These are phyloP conservation scores for Colletotrichum trifolii DNA, from an alignment of 2,329 filamentous ascomycete species.

Conservation along the genomic window DNA sequence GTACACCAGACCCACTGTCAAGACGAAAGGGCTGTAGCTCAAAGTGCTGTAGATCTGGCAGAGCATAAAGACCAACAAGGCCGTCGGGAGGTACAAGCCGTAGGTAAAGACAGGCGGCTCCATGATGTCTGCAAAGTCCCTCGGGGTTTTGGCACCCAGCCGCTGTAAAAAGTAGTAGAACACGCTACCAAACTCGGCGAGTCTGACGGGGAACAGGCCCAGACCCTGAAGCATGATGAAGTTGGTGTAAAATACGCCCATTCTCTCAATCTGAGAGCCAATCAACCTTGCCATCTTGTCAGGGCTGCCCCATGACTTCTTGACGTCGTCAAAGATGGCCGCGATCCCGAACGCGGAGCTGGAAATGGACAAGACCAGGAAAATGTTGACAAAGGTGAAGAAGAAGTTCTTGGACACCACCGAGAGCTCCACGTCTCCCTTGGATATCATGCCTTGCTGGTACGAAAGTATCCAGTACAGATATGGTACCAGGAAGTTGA, in stretches of 20 bases:
- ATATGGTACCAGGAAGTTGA: slow-evolving; percentile 92
- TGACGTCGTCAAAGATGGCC: slow-evolving; percentile 77
- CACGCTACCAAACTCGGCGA: slow-evolving; percentile 90
- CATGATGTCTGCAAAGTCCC: slow-evolving; percentile 86
- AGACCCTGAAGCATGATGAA: slow-evolving; percentile 94
- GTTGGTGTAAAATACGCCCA: slow-evolving; percentile 90
- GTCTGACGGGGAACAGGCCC: slow-evolving; percentile 91
- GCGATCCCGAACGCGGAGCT: slow-evolving; percentile 85
- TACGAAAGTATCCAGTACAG: slow-evolving; percentile 94
- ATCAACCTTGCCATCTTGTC: slow-evolving; percentile 80
- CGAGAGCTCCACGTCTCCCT: slow-evolving; percentile 92
- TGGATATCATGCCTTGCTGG: slow-evolving; percentile 93
- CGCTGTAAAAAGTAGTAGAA: slow-evolving; percentile 83
- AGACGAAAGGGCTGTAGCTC: slow-evolving; percentile 80
- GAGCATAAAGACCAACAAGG: slow-evolving; percentile 92
- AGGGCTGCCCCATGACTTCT: slow-evolving; percentile 81
- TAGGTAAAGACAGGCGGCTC: slow-evolving; percentile 92
- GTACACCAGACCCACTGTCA: slow-evolving; percentile 85
- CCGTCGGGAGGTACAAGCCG: slow-evolving; percentile 93
- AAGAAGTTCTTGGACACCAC: slow-evolving; percentile 99
- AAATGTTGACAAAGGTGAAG: slow-evolving; percentile 99
- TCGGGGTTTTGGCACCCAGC: slow-evolving; percentile 84
- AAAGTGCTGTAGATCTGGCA: slow-evolving; percentile 95
- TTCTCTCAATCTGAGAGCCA: slow-evolving; percentile 77
- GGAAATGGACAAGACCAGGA: slow-evolving; percentile 91